phyloP scores from a whole-genome alignment of 192 early-diverging fungal species.

The Linnemannia hyalina region DNA sequence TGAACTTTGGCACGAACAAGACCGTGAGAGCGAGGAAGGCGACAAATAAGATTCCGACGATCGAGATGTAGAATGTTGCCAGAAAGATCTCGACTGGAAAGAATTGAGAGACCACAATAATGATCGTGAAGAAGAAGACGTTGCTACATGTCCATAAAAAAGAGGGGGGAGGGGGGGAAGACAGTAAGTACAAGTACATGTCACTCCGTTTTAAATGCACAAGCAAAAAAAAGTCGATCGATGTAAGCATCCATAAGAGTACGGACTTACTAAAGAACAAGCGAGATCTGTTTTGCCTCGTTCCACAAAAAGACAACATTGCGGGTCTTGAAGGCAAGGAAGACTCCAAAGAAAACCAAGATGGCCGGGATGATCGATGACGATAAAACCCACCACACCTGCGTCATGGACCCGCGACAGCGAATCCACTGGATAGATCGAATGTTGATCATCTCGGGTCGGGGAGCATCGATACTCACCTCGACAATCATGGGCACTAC shows the following conservation, averaged over 20 bases:
- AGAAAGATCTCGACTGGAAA: conserved; percentile 26
- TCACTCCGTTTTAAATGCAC: neutral
- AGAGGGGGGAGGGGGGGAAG: neutral
- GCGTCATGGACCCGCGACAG: neutral
- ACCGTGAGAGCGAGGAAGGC: conserved; percentile 11
- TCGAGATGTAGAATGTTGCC: conserved; percentile 25
- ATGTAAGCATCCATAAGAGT: neutral
- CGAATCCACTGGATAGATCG: conserved; percentile 22
- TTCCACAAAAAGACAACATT: conserved; percentile 44
- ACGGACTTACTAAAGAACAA: conserved; percentile 39
- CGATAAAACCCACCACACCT: conserved; percentile 4
- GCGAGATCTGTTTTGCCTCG: conserved; percentile 30
- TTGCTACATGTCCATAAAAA: conserved; percentile 18
- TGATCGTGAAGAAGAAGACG: conserved; percentile 23
- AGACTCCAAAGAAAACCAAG: conserved; percentile 32
- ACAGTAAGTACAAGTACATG: neutral
- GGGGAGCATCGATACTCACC: conserved; percentile 9
- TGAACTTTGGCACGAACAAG: conserved; percentile 35
- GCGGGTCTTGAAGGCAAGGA: conserved; percentile 38
- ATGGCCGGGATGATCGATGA: conserved; percentile 5
- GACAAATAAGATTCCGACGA: conserved; percentile 3
- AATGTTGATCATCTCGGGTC: conserved; percentile 12
- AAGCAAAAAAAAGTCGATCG: neutral
- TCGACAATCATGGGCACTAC: conserved; percentile 14
- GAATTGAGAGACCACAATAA: conserved; percentile 17